Conservation (phyloP, 2,329 filamentous ascomycete genomes). For the Fusarium coicis region DNA sequence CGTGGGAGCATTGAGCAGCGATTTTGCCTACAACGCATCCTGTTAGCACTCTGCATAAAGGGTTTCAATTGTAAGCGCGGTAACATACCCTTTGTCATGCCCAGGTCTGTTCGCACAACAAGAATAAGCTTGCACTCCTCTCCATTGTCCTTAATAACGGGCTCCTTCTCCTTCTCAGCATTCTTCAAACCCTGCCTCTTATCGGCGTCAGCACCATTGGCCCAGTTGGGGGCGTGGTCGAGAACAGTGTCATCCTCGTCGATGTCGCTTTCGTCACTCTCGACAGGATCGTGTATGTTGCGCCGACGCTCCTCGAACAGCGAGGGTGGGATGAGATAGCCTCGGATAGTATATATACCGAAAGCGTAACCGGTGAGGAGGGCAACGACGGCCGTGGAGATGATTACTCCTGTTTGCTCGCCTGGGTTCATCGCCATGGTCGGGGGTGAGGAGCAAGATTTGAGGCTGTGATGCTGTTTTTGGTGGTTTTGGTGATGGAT, state of each 20-base stretch:
- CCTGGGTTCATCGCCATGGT: constrained; percentile 51
- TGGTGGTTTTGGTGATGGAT: constrained; percentile 22
- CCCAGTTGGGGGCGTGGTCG: constrained; percentile 76
- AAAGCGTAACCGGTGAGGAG: constrained; percentile 84
- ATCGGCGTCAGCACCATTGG: constrained; percentile 70
- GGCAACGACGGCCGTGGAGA: constrained; percentile 79
- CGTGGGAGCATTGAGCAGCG: constrained; percentile 92
- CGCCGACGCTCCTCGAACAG: constrained; percentile 67
- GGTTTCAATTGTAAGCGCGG: no score
- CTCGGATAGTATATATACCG: constrained; percentile 75
- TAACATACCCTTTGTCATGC: constrained; percentile 91
- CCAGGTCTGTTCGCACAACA: constrained; percentile 91
- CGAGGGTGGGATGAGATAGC: constrained; percentile 67
- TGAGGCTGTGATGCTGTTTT: constrained; percentile 16
- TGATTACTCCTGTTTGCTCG: constrained; percentile 67
- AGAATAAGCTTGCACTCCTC: constrained; percentile 97
- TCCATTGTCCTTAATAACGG: constrained; percentile 48
- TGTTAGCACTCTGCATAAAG: not conserved
- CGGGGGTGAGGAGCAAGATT: not conserved
- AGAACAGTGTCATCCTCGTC: constrained; percentile 68
- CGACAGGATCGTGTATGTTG: constrained; percentile 68
- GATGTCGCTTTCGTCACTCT: constrained; percentile 76
- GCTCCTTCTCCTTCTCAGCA: constrained; percentile 57
- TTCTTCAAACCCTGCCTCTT: constrained; percentile 63
- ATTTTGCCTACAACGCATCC: constrained; percentile 80